These are phyloP conservation scores for Heterobasidion parviporum DNA, from an alignment of 1,284 basidiomycete species.

Conservation along the genomic window DNA sequence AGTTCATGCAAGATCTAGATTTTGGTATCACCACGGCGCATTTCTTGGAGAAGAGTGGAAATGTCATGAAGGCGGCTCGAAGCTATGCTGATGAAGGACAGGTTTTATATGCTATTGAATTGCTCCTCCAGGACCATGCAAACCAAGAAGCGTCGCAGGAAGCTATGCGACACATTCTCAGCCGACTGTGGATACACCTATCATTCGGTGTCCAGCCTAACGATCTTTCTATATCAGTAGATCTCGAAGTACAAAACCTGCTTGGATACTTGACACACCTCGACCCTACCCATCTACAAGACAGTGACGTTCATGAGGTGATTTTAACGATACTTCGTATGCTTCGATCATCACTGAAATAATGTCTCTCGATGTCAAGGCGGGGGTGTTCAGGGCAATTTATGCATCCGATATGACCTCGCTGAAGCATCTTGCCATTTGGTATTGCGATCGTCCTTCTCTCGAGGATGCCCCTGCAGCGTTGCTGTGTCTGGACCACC, in stretches of 20 bases:
- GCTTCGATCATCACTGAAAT: too few species aligned
- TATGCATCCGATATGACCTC: background rate
- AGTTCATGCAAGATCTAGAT: constrained; percentile 49
- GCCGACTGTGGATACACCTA: constrained; percentile 19
- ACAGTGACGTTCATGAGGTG: background rate
- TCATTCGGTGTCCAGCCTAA: constrained; percentile 17
- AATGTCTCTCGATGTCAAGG: background rate
- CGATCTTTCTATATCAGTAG: background rate
- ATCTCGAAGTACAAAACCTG: background rate
- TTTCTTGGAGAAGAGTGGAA: constrained; percentile 38
- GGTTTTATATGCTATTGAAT: constrained; percentile 35
- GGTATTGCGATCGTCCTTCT: background rate
- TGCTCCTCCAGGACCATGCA: constrained; percentile 30
- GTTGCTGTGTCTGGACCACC: background rate
- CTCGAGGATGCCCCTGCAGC: background rate
- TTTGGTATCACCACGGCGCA: constrained; percentile 43
- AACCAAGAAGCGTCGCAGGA: constrained; percentile 9
- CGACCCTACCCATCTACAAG: background rate
- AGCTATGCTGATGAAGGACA: constrained; percentile 45
- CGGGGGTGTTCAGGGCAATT: background rate
- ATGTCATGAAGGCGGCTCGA: constrained; percentile 45
- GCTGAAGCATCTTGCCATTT: background rate
- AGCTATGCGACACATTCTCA: constrained; percentile 16
- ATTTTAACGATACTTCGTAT: background rate
- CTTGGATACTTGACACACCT: background rate